phyloP scores from a whole-genome alignment of 345 rosid species.

The Pugionium dolabratum region DNA sequence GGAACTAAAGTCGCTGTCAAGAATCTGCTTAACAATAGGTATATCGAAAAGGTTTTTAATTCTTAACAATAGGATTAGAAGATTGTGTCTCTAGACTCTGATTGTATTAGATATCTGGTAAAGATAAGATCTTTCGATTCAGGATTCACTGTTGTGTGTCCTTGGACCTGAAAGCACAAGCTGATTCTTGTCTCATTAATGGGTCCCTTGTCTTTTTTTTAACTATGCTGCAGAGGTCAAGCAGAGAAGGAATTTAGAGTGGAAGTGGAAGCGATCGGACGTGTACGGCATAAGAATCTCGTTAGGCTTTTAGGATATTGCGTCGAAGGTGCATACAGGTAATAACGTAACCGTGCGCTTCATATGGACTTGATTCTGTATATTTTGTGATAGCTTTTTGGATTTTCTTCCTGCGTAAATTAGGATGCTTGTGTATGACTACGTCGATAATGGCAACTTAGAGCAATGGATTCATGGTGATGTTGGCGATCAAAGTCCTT shows the following conservation, averaged over 20 bases:
- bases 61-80: background rate
- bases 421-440: no score
- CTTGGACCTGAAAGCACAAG: slow-evolving; percentile 3
- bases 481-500: slow-evolving; percentile 81
- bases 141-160: background rate
- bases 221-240: slow-evolving; percentile 66
- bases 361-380: background rate
- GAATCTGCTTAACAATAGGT: no score
- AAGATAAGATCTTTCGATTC: no score
- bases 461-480: slow-evolving; percentile 70
- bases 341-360: background rate
- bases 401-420: slow-evolving; percentile 4
- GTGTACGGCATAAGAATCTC: no score
- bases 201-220: slow-evolving; percentile 1
- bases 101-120: no score
- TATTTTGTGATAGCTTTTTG: slow-evolving; percentile 16
- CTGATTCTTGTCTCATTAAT: slow-evolving; percentile 10
- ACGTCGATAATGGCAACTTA: no score
- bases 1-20: no score
- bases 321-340: no score
- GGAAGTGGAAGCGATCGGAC: no score
- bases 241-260: no score
- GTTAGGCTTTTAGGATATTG: no score
- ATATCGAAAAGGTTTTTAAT: no score
- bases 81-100: background rate